Evolutionary conservation across 2,329 filamentous ascomycete genomes (phyloP).

Genomic region (Clonostachys solani): DNA sequence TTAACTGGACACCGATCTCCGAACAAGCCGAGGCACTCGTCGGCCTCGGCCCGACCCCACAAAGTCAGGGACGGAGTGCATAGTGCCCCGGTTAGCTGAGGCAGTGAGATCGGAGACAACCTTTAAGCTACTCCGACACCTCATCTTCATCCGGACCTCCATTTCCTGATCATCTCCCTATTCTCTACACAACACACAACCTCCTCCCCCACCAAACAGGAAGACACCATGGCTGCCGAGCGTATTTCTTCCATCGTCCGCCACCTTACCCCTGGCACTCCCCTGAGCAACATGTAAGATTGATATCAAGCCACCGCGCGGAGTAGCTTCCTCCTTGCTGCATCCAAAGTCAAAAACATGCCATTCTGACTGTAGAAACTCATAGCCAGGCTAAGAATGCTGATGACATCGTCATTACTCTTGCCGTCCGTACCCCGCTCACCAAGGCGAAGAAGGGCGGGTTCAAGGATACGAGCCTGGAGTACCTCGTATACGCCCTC

Average conservation of each 20-base stretch:
- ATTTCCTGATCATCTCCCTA: not conserved
- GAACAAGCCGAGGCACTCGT: too few species aligned
- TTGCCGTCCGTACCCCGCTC: conserved; percentile 84
- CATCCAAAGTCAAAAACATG: not conserved
- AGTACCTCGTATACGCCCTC: conserved; percentile 80
- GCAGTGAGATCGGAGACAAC: too few species aligned
- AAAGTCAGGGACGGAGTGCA: too few species aligned
- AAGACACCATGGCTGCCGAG: conserved; percentile 68
- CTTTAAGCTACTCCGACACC: too few species aligned
- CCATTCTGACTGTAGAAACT: not conserved
- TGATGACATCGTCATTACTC: conserved; percentile 94
- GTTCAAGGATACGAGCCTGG: conserved; percentile 89
- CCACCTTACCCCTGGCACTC: conserved; percentile 73
- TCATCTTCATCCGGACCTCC: too few species aligned
- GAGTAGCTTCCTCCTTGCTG: too few species aligned
- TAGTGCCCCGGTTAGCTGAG: too few species aligned
- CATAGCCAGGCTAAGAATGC: conserved; percentile 82
- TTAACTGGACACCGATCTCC: too few species aligned
- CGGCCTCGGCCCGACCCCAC: too few species aligned
- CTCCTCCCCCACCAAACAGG: not conserved
- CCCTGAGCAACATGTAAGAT: conserved; percentile 72
- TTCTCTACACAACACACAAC: not conserved
- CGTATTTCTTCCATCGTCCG: conserved; percentile 83
- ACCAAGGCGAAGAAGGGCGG: conserved; percentile 87
- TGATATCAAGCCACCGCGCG: not conserved